phyloP scores from a whole-genome alignment of 2,329 filamentous ascomycete genomes.

The Teratosphaeriaceae sp. region DNA sequence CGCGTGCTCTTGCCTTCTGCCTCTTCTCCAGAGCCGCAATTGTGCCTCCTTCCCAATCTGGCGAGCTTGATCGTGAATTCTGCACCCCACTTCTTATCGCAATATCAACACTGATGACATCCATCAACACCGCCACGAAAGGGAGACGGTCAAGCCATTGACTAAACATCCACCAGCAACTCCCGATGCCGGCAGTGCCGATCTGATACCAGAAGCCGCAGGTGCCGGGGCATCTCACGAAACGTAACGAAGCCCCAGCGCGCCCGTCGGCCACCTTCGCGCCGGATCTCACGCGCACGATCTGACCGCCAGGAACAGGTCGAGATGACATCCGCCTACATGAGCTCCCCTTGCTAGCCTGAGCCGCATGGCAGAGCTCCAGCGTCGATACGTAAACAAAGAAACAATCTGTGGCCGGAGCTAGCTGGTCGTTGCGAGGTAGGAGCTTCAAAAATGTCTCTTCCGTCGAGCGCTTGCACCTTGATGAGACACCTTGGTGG shows the following conservation, averaged over 20 bases:
- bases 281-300: background rate
- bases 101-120: background rate
- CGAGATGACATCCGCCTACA: background rate
- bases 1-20: no score
- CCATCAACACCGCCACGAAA: background rate
- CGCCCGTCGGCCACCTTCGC: background rate
- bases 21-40: no score
- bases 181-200: no score
- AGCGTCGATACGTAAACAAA: slow-evolving; percentile 5
- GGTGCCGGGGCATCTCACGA: background rate
- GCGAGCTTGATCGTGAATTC: background rate
- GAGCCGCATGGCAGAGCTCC: background rate
- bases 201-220: no score
- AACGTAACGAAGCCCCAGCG: background rate
- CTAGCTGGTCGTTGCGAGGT: background rate
- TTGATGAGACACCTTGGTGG: slow-evolving; percentile 12
- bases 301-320: slow-evolving; percentile 4
- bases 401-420: slow-evolving; percentile 1
- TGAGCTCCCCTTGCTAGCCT: slow-evolving; percentile 2
- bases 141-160: background rate
- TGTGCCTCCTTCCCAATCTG: background rate
- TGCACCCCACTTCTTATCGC: slow-evolving; percentile 2
- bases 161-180: background rate
- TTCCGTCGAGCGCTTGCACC: slow-evolving; percentile 2
- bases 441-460: slow-evolving; percentile 2